Evolutionary conservation across 2,329 filamentous ascomycete species (phyloP), one percentile per base, ranked within the genome.

Genomic region (Fusarium musae): DNA sequence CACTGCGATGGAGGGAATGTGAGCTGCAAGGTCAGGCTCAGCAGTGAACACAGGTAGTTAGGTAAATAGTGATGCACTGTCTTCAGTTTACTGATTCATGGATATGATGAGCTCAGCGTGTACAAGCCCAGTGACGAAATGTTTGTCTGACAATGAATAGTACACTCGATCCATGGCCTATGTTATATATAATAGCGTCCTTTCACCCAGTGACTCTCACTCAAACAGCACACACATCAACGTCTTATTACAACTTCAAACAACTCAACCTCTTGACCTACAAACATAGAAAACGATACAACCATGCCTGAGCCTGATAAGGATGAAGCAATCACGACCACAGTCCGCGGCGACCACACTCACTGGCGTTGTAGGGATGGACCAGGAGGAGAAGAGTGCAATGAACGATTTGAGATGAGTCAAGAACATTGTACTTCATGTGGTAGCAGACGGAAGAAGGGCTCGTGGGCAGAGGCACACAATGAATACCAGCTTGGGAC

Each of bases 41-140:
- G 19, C 6, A 12, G 47, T 52, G 47, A 52, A 26, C 17, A 52
- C 3, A 52, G 47, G 11, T 36, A 34, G n/a, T 5, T 15, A 26
- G n/a, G 8, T 34, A 6, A 36, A 36, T 26, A 26, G 49, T 26
- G 17, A 52, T 11, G 12, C 12, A 52, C 15, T 11, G 49, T 15
- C 32, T 10, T 5, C 11, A 36, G 4, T 2, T 15, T 4, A 9
- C 32, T 26, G 49, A 26, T 16, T 36, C 17, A 26, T 36, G 9
- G 2, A 5, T 4, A 11, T 1, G 10, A 8, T 3, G 17, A 9
- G n/a, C 17, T 8, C 12, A 21, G 12, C 0, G 9, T 10, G 6
- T 10, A 7, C 4, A 9, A 15, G 4, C 3, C 4, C 11, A 52
- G n/a, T 26, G 9, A 52, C 19, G 2, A 15, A 4, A 19, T 23